Conservation (phyloP, 345 rosid species). For the Tarenaya hassleriana region DNA sequence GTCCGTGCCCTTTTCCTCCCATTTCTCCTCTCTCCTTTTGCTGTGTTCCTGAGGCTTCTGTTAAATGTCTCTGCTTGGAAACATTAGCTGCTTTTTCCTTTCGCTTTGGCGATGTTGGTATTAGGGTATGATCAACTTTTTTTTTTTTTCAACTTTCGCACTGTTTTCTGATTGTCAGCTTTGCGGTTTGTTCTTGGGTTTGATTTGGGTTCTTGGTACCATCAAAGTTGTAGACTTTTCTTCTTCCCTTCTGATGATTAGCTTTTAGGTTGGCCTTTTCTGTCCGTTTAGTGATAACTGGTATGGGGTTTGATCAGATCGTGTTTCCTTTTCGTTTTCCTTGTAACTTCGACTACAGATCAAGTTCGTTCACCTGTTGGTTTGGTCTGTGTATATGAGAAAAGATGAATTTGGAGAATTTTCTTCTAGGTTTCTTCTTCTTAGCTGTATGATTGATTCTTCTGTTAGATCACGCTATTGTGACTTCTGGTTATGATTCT, state of each 20-base stretch:
- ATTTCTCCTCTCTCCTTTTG: conserved; percentile 1
- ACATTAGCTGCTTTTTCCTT: not conserved
- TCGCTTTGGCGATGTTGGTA: not conserved
- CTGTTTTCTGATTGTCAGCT: not conserved
- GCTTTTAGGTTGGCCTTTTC: too few species aligned
- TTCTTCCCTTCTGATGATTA: too few species aligned
- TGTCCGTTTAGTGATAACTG: too few species aligned
- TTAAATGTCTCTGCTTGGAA: not conserved
- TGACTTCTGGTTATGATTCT: too few species aligned
- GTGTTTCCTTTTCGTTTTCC: too few species aligned
- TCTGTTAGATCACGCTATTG: too few species aligned
- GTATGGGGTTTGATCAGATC: too few species aligned
- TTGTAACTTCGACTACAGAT: too few species aligned
- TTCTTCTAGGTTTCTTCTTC: not conserved
- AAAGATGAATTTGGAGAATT: not conserved
- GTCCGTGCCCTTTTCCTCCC: conserved; percentile 27
- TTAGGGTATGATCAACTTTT: not conserved
- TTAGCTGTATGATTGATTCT: not conserved
- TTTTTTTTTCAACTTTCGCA: too few species aligned
- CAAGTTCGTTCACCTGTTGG: not conserved
- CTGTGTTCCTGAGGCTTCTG: not conserved
- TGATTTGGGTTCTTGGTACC: too few species aligned
- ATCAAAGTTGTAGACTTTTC: too few species aligned
- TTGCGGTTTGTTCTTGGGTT: not conserved
- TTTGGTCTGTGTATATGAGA: not conserved